phyloP scores from a whole-genome alignment of 2,329 filamentous ascomycete species.

The Orbilia quercus region DNA sequence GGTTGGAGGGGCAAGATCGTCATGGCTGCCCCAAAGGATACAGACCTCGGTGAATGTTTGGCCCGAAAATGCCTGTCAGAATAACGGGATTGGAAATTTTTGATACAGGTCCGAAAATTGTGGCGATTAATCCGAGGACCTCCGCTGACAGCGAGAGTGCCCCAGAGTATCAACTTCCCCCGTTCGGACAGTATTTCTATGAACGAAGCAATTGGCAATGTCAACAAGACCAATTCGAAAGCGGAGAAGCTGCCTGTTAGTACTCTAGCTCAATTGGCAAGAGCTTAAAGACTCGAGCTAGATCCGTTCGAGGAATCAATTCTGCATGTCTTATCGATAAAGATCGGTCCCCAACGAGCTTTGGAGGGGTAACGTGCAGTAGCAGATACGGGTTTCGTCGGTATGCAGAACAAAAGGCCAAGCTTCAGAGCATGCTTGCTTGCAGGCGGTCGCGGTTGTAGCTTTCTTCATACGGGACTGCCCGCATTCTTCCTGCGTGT shows the following conservation, averaged over 20 bases:
- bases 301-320: slow-evolving; percentile 9
- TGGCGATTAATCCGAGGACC: slow-evolving; percentile 54
- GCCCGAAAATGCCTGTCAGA: slow-evolving; percentile 33
- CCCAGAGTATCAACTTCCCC: background rate
- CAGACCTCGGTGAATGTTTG: slow-evolving; percentile 38
- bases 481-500: slow-evolving; percentile 19
- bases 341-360: slow-evolving; percentile 15
- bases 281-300: background rate
- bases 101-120: slow-evolving; percentile 18
- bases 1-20: slow-evolving; percentile 50
- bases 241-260: background rate
- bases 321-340: slow-evolving; percentile 57
- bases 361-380: slow-evolving; percentile 49
- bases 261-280: background rate
- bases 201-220: background rate
- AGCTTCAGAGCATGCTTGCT: slow-evolving; percentile 25
- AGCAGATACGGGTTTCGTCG: slow-evolving; percentile 21
- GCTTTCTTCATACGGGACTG: slow-evolving; percentile 31
- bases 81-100: slow-evolving; percentile 13
- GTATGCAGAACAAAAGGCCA: slow-evolving; percentile 22
- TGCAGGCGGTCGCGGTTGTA: slow-evolving; percentile 40
- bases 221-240: background rate
- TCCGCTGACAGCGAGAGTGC: background rate
- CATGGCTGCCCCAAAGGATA: slow-evolving; percentile 22
- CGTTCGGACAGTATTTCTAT: background rate